phyloP scores from a whole-genome alignment of 805 yeast species.

The Kuraishia piskuri region DNA sequence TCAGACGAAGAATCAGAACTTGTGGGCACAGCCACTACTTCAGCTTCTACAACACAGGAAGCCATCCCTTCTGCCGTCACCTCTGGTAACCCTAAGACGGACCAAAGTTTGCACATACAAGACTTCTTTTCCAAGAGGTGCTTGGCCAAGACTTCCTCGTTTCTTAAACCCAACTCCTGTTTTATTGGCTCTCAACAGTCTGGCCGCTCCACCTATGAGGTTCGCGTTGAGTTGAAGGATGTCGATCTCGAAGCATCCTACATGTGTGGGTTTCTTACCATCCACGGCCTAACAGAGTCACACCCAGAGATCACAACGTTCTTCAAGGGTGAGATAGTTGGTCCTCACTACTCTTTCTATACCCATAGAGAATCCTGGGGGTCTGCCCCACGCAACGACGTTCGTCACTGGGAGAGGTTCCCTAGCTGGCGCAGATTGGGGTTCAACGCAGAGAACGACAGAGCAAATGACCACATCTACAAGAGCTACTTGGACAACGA shows the following conservation, averaged over 20 bases:
- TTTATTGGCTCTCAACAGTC: constrained; percentile 68
- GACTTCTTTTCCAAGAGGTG: constrained; percentile 1
- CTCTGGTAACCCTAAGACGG: background rate
- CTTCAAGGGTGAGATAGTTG: constrained; percentile 64
- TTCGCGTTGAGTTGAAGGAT: constrained; percentile 57
- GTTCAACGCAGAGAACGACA: constrained; percentile 21
- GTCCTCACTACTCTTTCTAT: constrained; percentile 47
- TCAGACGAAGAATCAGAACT: background rate
- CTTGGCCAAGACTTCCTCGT: constrained; percentile 22
- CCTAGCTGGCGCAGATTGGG: constrained; percentile 25
- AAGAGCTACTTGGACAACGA: constrained; percentile 26
- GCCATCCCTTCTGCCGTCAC: background rate
- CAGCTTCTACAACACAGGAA: background rate
- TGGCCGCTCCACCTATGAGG: constrained; percentile 56
- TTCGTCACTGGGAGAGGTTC: constrained; percentile 58
- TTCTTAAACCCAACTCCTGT: constrained; percentile 51
- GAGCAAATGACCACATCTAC: constrained; percentile 16
- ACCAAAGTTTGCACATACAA: background rate
- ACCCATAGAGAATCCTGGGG: constrained; percentile 52
- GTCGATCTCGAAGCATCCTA: constrained; percentile 52
- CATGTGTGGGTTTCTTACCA: constrained; percentile 54
- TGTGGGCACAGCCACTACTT: background rate
- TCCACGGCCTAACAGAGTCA: constrained; percentile 54
- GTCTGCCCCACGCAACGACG: constrained; percentile 38
- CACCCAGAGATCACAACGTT: constrained; percentile 63